Percentiles rank a stretch among this genome's conserved stretches.
phyloP scores from a whole-genome alignment of 2,329 filamentous ascomycete genomes.

The Fragosphaeria purpurea region DNA sequence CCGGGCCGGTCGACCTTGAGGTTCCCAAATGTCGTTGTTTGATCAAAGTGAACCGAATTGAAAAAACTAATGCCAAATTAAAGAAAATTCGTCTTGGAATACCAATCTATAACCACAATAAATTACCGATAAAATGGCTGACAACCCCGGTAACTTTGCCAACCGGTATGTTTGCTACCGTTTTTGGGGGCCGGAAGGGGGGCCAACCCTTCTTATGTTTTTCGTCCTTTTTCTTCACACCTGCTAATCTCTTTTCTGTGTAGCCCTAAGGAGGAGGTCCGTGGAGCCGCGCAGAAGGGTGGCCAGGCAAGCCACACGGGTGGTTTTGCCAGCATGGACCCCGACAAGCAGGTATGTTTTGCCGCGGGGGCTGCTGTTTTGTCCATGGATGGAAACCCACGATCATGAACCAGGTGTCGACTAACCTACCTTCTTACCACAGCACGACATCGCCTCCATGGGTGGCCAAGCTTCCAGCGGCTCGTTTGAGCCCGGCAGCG shows the following conservation, averaged over 20 bases:
- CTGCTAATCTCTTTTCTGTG: too few relatives aligned
- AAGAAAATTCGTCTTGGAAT: too few relatives aligned
- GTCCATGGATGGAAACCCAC: too few relatives aligned
- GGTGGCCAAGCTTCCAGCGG: conserved; percentile 44
- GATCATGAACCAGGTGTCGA: too few relatives aligned
- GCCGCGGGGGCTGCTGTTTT: conserved; percentile 13
- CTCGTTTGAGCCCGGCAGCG: conserved; percentile 42
- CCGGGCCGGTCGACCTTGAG: too few relatives aligned
- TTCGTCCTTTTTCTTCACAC: too few relatives aligned
- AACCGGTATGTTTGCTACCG: conserved; percentile 20
- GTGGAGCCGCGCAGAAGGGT: conserved; percentile 31
- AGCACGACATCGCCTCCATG: conserved; percentile 45
- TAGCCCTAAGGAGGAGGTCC: conserved; percentile 33
- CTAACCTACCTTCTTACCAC: not conserved
- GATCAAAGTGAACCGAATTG: too few relatives aligned
- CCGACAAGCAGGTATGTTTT: conserved; percentile 29
- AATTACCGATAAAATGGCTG: conserved; percentile 11
- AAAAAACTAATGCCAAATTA: too few relatives aligned
- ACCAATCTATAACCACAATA: too few relatives aligned
- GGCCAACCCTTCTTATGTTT: too few relatives aligned
- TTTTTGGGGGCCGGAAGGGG: too few relatives aligned
- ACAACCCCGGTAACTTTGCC: conserved; percentile 27
- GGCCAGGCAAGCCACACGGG: conserved; percentile 27
- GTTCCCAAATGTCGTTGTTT: too few relatives aligned
- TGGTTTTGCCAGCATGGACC: conserved; percentile 31